Percentiles rank a stretch among this genome's conserved stretches.
Conservation (phyloP, 306 rosid species). For the Herpetospermum pedunculosum region DNA sequence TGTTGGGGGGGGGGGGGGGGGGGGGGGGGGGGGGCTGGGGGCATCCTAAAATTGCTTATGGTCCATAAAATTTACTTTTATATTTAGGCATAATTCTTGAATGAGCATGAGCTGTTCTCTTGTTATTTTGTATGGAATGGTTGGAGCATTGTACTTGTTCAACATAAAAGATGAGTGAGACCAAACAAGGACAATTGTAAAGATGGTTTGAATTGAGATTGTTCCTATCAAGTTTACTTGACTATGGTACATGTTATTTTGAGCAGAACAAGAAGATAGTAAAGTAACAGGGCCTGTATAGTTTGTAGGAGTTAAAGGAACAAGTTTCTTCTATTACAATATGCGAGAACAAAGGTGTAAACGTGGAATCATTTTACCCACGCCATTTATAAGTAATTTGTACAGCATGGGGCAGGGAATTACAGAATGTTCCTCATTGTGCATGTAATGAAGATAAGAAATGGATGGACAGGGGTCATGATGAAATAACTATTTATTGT, state of each 20-base stretch:
- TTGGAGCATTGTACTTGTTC: slow-evolving; percentile 3
- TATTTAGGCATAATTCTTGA: not conserved
- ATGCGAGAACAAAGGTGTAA: not conserved
- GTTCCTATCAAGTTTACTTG: not conserved
- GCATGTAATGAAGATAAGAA: too few relatives aligned
- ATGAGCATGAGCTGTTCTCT: not conserved
- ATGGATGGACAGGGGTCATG: not conserved
- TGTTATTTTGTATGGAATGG: not conserved
- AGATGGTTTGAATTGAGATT: not conserved
- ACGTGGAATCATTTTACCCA: not conserved
- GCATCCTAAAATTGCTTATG: not conserved
- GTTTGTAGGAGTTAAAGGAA: not conserved
- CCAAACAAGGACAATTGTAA: not conserved
- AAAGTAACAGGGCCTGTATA: not conserved
- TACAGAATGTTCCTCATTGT: not conserved
- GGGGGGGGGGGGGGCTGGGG: too few relatives aligned
- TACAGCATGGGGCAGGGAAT: not conserved
- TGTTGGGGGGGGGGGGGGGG: too few relatives aligned
- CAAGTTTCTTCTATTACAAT: not conserved
- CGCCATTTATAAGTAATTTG: not conserved
- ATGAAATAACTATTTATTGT: not conserved
- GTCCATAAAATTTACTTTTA: not conserved
- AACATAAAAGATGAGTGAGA: not conserved
- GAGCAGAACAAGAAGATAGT: not conserved
- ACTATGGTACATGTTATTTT: not conserved